Base-by-base conservation (phyloP, 768 basidiomycete species). In the Naganishia friedmannii region DNA sequence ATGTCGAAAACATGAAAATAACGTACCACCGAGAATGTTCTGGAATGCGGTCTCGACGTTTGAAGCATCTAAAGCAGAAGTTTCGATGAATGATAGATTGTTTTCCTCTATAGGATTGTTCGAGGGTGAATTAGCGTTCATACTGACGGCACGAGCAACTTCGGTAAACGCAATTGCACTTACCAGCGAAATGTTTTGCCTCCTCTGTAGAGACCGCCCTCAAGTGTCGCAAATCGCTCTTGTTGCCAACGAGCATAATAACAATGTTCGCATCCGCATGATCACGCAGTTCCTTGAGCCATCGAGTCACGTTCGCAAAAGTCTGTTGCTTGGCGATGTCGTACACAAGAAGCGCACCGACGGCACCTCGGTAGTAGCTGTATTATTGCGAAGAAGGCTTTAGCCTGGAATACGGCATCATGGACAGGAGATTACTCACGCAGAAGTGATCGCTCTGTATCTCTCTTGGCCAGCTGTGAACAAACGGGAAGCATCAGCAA, bases 11-110 rank as follows among this genome's bases (percentile, higher is more conserved):
- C n/a, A n/a, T n/a, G n/a, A 0, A 13, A 4, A 19, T 39, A 32
- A 83, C 87, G 65, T 58, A 92, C 93, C 93, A 54, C 90, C 88
- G 72, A 99, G 86, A 79, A 97, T 97, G 69, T 88, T 93, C 82
- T 98, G 93, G 88, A 99, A 99, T 63, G 95, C 96, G 69, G 87
- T 83, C 83, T 98, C 95, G 83, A 99, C 94, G 83, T 97, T 96
- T 63, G 93, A 94, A 76, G 95, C 92, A 88, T 99, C 96, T 87
- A 98, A 88, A 84, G 95, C 95, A 78, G 95, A 99, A 71, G 95
- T 99, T 85, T 99, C 95, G 74, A 99, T 95, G 86, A 95, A 95
- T 67, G 90, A 91, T 75, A 97, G 82, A 26, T 88, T 88, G 77
- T 94, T 93, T 83, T 95, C 93, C 75, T 90, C 92, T 92, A 65